Percentiles rank a stretch among this genome's conserved stretches.
Conservation (phyloP, 2,329 filamentous ascomycete genomes). For the Alternaria incomplexa region DNA sequence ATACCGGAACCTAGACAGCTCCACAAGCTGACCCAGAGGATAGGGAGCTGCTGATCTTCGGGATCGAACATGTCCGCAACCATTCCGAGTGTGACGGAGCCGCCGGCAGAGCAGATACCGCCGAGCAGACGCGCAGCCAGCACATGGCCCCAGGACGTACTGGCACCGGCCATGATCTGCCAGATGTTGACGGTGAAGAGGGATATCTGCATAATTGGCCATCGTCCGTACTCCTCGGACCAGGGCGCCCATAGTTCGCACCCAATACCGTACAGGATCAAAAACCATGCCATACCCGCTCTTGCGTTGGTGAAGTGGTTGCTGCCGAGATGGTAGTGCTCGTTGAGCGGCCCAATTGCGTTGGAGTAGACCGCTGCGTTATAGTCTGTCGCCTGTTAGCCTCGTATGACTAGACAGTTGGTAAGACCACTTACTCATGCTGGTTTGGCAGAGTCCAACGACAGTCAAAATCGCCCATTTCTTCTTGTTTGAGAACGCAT, state of each 20-base stretch:
- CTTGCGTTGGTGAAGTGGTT: constrained; percentile 51
- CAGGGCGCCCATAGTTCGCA: constrained; percentile 84
- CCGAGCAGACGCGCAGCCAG: constrained; percentile 62
- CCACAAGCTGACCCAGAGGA: constrained; percentile 63
- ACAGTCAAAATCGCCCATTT: constrained; percentile 62
- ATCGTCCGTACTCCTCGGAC: constrained; percentile 81
- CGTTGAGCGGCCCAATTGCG: constrained; percentile 57
- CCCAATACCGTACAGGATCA: constrained; percentile 80
- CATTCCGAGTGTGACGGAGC: constrained; percentile 68
- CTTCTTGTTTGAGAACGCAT: constrained; percentile 54
- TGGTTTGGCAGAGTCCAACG: constrained; percentile 61
- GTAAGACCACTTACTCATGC: constrained; percentile 53
- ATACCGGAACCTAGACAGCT: constrained; percentile 69
- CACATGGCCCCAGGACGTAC: constrained; percentile 66
- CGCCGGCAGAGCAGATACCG: constrained; percentile 61
- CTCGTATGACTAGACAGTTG: constrained; percentile 27
- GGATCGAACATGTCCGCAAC: constrained; percentile 67
- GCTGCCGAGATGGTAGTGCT: constrained; percentile 60
- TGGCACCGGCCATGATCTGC: constrained; percentile 65
- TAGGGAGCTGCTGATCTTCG: constrained; percentile 71
- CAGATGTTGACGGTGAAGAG: constrained; percentile 76
- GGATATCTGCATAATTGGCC: constrained; percentile 73
- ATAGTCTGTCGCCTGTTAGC: constrained; percentile 50
- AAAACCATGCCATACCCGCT: constrained; percentile 74
- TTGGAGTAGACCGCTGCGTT: constrained; percentile 64